These are phyloP conservation scores for Cenococcum geophilum DNA, from an alignment of 495 filamentous ascomycete genomes.

Conservation along the genomic window DNA sequence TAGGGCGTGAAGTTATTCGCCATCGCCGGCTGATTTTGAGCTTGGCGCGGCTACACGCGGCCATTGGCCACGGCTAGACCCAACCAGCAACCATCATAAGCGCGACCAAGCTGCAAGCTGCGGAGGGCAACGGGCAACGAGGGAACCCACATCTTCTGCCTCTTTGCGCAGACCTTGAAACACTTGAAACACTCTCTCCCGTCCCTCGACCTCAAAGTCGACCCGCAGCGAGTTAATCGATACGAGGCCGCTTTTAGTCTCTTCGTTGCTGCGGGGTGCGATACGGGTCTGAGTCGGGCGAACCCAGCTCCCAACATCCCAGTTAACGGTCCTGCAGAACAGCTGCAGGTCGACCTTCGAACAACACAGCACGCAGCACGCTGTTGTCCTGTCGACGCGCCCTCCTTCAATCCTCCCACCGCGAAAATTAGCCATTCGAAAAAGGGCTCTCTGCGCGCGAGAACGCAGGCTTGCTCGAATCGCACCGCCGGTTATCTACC, in stretches of 20 bases:
- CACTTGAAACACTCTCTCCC: not conserved
- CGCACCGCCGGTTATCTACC: not conserved
- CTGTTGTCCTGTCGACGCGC: constrained; percentile 18
- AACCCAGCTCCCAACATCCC: not conserved
- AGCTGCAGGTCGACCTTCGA: constrained; percentile 22
- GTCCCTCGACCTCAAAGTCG: not conserved
- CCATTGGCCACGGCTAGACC: not conserved
- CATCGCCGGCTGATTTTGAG: not conserved
- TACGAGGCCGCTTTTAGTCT: not conserved
- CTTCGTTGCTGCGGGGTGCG: not conserved
- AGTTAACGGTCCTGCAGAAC: not conserved
- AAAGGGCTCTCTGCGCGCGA: not conserved
- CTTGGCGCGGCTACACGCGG: not conserved
- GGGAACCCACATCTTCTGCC: not conserved
- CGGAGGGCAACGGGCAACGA: not conserved
- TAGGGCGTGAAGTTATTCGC: no score
- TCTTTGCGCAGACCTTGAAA: not conserved
- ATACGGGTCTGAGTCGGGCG: not conserved
- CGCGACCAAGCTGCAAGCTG: not conserved
- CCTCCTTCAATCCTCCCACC: not conserved
- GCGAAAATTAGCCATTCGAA: not conserved
- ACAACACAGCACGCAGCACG: constrained; percentile 33
- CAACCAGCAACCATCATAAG: not conserved
- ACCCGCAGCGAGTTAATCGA: not conserved
- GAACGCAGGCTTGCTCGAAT: not conserved